Percentiles rank a stretch among this genome's conserved stretches.
phyloP scores from a whole-genome alignment of 805 yeast species.

The Yarrowia sp. region DNA sequence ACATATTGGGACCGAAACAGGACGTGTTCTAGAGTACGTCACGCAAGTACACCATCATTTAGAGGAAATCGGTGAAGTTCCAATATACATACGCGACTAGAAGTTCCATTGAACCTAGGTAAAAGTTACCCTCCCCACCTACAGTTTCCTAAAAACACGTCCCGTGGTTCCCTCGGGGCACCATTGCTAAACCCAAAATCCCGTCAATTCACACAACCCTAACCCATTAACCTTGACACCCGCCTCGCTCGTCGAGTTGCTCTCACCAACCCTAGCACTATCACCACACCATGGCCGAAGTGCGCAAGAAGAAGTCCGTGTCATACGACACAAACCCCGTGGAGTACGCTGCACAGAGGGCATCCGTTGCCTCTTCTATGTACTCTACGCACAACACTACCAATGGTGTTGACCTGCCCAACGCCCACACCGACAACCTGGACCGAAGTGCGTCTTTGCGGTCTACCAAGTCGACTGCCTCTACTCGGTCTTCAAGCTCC shows the following conservation, averaged over 20 bases:
- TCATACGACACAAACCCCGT: constrained; percentile 24
- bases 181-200: constrained; percentile 16
- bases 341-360: constrained; percentile 23
- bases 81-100: not conserved
- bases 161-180: constrained; percentile 18
- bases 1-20: not conserved
- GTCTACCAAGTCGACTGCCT: constrained; percentile 22
- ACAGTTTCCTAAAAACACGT: constrained; percentile 16
- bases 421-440: constrained; percentile 18
- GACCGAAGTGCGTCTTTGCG: constrained; percentile 20
- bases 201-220: not conserved
- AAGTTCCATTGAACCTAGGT: not conserved
- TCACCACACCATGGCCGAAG: constrained; percentile 27
- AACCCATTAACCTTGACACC: constrained; percentile 25
- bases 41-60: not conserved
- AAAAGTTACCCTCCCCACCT: not conserved
- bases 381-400: constrained; percentile 27
- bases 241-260: constrained; percentile 25
- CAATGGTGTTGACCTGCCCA: constrained; percentile 25
- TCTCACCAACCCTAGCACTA: constrained; percentile 21
- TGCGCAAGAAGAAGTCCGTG: constrained; percentile 26
- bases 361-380: constrained; percentile 16
- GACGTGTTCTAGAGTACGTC: not conserved
- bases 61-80: not conserved
- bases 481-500: constrained; percentile 22